These are phyloP conservation scores for Boletus rubropictus DNA, from an alignment of 768 basidiomycete species.

Conservation along the genomic window DNA sequence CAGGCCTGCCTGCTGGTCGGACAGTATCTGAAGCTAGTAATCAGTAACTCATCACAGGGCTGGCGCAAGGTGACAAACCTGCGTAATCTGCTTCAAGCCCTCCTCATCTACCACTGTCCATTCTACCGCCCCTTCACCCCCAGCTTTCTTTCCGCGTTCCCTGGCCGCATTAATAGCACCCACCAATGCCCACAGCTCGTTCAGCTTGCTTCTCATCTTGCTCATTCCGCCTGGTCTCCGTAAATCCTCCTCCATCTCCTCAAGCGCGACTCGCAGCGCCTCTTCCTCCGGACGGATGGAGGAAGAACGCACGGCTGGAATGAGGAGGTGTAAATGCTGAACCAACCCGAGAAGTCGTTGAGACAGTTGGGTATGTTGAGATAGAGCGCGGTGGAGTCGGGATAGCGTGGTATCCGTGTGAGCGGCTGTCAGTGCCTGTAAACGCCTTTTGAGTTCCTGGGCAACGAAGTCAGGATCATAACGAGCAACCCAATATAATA, in stretches of 20 bases:
- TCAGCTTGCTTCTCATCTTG: slow-evolving; percentile 64
- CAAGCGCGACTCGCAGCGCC: slow-evolving; percentile 59
- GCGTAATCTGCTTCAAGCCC: slow-evolving; percentile 67
- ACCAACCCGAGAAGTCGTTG: slow-evolving; percentile 66
- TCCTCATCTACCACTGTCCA: slow-evolving; percentile 89
- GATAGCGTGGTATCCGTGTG: slow-evolving; percentile 65
- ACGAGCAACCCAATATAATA: neutral
- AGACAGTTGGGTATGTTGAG: slow-evolving; percentile 61
- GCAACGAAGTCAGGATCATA: slow-evolving; percentile 5
- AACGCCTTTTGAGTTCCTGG: slow-evolving; percentile 62
- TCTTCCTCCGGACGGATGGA: slow-evolving; percentile 80
- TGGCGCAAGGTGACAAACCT: slow-evolving; percentile 39
- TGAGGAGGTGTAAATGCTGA: slow-evolving; percentile 73
- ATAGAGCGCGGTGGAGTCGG: slow-evolving; percentile 56
- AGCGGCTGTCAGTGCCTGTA: slow-evolving; percentile 53
- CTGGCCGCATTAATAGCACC: slow-evolving; percentile 61
- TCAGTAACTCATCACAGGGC: neutral
- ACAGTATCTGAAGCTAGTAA: slow-evolving; percentile 50
- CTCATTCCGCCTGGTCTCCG: slow-evolving; percentile 46
- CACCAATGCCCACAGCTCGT: slow-evolving; percentile 81
- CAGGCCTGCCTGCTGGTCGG: slow-evolving; percentile 74
- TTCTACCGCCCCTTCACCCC: slow-evolving; percentile 41
- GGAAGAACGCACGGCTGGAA: slow-evolving; percentile 68
- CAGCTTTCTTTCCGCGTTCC: slow-evolving; percentile 43
- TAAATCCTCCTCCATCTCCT: slow-evolving; percentile 71